These are phyloP conservation scores for Fusarium subglutinans DNA, from an alignment of 2,329 filamentous ascomycete genomes.

Conservation along the genomic window DNA sequence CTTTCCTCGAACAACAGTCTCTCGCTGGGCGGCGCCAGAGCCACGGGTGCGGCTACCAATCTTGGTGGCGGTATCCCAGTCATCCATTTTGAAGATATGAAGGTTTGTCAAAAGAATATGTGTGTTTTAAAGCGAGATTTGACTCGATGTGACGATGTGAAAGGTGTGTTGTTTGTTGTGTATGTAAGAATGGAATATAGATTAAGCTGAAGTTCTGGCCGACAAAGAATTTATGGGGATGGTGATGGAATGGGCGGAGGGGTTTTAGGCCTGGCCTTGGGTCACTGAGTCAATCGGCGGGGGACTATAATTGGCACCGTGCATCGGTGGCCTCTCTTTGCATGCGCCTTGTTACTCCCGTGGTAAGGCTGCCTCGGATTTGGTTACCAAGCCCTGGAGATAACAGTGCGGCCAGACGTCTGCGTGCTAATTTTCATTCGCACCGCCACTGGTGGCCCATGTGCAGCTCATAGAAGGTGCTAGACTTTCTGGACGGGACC, in stretches of 20 bases:
- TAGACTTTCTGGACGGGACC: slow-evolving; percentile 35
- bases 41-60: slow-evolving; percentile 87
- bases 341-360: slow-evolving; percentile 18
- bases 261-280: slow-evolving; percentile 7
- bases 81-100: slow-evolving; percentile 64
- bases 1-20: slow-evolving; percentile 90
- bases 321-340: slow-evolving; percentile 31
- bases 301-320: slow-evolving; percentile 36
- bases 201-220: slow-evolving; percentile 30
- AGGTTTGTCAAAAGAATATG: slow-evolving; percentile 39
- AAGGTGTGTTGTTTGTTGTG: slow-evolving; percentile 24
- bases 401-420: background rate
- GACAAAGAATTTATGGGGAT: slow-evolving; percentile 44
- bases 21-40: slow-evolving; percentile 72
- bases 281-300: slow-evolving; percentile 53
- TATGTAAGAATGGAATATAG: slow-evolving; percentile 23
- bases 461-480: slow-evolving; percentile 43
- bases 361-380: slow-evolving; percentile 20
- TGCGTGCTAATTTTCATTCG: slow-evolving; percentile 16
- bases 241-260: slow-evolving; percentile 46
- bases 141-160: background rate
- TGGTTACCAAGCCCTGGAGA: slow-evolving; percentile 1
- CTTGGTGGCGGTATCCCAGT: slow-evolving; percentile 91
- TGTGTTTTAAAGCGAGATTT: background rate
- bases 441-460: slow-evolving; percentile 39